A percentile compares a stretch with the other conserved stretches of the same genome.
These are phyloP conservation scores for Neoboletus magnificus DNA, from an alignment of 768 basidiomycete species.

Conservation along the genomic window DNA sequence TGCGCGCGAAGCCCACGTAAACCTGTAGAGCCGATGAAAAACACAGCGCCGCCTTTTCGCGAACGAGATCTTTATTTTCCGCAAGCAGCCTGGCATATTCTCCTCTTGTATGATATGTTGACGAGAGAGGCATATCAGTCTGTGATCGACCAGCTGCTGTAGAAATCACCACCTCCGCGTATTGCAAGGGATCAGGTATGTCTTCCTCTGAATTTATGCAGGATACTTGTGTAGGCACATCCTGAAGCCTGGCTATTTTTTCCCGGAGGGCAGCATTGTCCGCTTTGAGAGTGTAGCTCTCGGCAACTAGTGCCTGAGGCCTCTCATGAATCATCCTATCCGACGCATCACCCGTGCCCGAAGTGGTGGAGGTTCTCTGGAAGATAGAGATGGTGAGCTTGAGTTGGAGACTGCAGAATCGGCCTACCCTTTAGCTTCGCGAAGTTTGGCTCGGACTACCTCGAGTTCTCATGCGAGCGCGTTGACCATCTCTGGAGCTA, in stretches of 20 bases:
- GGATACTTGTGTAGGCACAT: background rate
- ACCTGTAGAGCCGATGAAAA: background rate
- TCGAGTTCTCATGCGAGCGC: conserved; percentile 27
- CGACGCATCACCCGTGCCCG: background rate
- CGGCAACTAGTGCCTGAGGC: conserved; percentile 7
- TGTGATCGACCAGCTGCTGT: background rate
- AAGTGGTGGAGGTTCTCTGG: conserved; percentile 11
- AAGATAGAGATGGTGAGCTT: background rate
- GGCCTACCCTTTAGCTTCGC: conserved; percentile 19
- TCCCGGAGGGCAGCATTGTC: conserved; percentile 19
- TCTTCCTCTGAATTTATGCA: conserved; percentile 20
- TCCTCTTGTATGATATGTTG: background rate
- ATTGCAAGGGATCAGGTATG: background rate
- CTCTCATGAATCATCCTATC: conserved; percentile 1
- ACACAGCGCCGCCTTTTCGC: conserved; percentile 10
- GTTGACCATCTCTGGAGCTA: conserved; percentile 24
- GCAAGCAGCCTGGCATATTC: conserved; percentile 16
- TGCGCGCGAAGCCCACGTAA: conserved; percentile 3
- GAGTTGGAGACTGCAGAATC: background rate
- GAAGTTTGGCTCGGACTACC: conserved; percentile 18
- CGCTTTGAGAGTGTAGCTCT: conserved; percentile 18
- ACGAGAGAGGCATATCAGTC: conserved; percentile 11
- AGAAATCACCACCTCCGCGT: conserved; percentile 4
- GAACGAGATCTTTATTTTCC: conserved; percentile 13
- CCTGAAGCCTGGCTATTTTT: conserved; percentile 14